phyloP scores from a whole-genome alignment of 306 rosid genomes.

The Lagenaria siceraria region DNA sequence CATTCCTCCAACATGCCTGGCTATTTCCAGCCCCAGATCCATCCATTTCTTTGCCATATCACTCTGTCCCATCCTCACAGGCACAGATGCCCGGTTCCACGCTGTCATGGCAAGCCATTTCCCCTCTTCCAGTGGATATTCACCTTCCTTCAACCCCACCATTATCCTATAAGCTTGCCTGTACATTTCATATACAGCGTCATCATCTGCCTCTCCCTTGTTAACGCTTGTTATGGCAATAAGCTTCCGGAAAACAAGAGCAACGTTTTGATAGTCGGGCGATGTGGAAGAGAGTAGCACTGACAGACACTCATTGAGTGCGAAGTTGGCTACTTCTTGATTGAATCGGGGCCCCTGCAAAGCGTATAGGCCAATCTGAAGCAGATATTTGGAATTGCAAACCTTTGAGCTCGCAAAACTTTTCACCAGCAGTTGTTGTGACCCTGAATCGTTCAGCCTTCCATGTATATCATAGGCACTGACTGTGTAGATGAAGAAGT shows the following conservation, averaged over 20 bases:
- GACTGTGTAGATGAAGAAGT: conserved; percentile 52
- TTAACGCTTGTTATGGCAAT: conserved; percentile 46
- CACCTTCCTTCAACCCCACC: conserved; percentile 84
- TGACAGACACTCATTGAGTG: conserved; percentile 72
- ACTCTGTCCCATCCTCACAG: conserved; percentile 64
- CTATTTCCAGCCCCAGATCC: conserved; percentile 62
- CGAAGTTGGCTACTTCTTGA: conserved; percentile 65
- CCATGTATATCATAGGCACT: conserved; percentile 67
- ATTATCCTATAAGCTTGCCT: conserved; percentile 63
- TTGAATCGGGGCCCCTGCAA: conserved; percentile 54
- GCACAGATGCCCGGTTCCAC: conserved; percentile 83
- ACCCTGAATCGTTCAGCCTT: conserved; percentile 52
- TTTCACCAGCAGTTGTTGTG: conserved; percentile 48
- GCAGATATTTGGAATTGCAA: conserved; percentile 56
- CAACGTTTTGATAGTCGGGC: conserved; percentile 57
- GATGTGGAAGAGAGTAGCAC: conserved; percentile 51
- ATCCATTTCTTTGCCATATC: conserved; percentile 82
- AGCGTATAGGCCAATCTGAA: conserved; percentile 67
- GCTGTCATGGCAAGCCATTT: conserved; percentile 96
- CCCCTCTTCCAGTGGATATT: conserved; percentile 76
- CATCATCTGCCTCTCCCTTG: conserved; percentile 75
- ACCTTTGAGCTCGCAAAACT: conserved; percentile 54
- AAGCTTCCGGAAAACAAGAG: conserved; percentile 71
- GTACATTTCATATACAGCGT: conserved; percentile 57
- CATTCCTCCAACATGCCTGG: conserved; percentile 72